Conservation (phyloP, 306 rosid genomes). For the Castanea mollissima region DNA sequence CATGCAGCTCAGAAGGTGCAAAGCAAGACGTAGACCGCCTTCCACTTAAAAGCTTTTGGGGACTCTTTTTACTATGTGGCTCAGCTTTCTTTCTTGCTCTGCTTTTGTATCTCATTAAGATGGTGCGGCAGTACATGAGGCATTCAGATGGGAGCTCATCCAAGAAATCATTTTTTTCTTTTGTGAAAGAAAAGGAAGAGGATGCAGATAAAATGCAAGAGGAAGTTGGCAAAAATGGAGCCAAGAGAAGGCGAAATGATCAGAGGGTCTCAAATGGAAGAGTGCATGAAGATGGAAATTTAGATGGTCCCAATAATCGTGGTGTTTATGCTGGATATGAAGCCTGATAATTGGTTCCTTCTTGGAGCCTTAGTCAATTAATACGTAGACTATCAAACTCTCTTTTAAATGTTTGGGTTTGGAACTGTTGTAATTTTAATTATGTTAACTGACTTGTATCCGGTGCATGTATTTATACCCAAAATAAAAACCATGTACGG, state of each 20-base stretch:
- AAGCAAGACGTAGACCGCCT: conserved; percentile 72
- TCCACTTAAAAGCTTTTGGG: conserved; percentile 71
- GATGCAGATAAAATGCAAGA: conserved; percentile 5
- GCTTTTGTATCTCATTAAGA: conserved; percentile 37
- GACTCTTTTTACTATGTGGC: conserved; percentile 69
- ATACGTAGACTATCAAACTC: no score
- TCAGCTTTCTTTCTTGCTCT: conserved; percentile 61
- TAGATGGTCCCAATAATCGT: background rate
- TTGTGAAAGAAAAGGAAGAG: conserved; percentile 71
- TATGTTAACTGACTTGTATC: no score
- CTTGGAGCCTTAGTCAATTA: no score
- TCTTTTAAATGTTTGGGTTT: no score
- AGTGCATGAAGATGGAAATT: conserved; percentile 22
- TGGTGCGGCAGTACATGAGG: conserved; percentile 50
- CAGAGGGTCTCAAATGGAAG: conserved; percentile 39
- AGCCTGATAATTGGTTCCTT: no score
- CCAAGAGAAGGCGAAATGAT: conserved; percentile 56
- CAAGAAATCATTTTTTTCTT: conserved; percentile 50
- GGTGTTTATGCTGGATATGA: background rate
- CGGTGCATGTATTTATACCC: no score
- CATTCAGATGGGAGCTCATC: conserved; percentile 23
- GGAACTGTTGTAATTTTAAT: no score
- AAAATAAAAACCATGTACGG: no score
- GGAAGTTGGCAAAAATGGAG: conserved; percentile 22
- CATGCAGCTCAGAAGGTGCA: conserved; percentile 62